Percentiles rank a stretch among this genome's conserved stretches.
Conservation (phyloP, 1,284 basidiomycete species). For the Erythrobasidium hasegawianum region DNA sequence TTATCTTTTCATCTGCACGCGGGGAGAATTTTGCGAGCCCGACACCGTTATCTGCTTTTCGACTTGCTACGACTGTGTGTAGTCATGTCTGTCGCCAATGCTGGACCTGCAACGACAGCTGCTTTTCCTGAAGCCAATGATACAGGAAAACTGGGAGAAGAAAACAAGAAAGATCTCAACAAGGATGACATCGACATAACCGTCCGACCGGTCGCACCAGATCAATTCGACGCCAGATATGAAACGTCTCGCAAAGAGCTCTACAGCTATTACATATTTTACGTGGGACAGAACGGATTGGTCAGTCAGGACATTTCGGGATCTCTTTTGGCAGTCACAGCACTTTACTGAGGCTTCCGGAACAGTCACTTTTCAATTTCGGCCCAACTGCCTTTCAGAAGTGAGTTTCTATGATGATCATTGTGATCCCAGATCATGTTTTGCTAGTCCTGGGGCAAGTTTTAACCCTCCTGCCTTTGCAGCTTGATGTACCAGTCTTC, state of each 20-base stretch:
- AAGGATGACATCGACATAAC: background rate
- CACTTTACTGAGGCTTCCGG: too few relatives aligned
- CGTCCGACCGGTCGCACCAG: constrained; percentile 7
- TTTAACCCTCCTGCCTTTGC: too few relatives aligned
- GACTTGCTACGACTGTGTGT: background rate
- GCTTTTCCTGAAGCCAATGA: constrained; percentile 14
- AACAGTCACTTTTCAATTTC: too few relatives aligned
- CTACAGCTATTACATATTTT: constrained; percentile 46
- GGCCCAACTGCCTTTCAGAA: too few relatives aligned
- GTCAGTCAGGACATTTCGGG: too few relatives aligned
- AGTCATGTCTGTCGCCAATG: constrained; percentile 16
- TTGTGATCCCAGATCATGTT: too few relatives aligned
- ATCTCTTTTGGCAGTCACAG: too few relatives aligned
- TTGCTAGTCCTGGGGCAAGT: too few relatives aligned
- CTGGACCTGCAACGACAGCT: background rate
- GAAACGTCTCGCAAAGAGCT: constrained; percentile 34
- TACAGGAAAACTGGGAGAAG: background rate
- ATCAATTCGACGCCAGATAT: constrained; percentile 16
- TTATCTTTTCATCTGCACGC: background rate
- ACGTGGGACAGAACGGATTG: constrained; percentile 41
- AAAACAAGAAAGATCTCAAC: background rate
- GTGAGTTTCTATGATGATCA: too few relatives aligned
- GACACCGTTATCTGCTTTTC: background rate
- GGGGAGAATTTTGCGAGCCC: background rate
- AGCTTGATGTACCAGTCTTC: constrained; percentile 33